phyloP scores from a whole-genome alignment of 768 basidiomycete species.

The Kwoniella heveanensis region DNA sequence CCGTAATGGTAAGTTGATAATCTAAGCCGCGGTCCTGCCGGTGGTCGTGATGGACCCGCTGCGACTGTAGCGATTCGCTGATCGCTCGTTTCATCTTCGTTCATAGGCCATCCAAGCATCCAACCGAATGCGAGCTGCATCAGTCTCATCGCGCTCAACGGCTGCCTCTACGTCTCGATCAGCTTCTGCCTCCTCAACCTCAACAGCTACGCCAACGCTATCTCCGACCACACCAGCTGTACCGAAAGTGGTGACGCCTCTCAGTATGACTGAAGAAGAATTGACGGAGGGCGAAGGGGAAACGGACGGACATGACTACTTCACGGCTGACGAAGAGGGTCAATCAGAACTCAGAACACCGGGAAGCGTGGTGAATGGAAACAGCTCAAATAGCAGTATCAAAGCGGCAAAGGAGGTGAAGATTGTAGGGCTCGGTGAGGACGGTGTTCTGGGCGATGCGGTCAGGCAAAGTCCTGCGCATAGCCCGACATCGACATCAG shows the following conservation, averaged over 20 bases:
- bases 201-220: not conserved
- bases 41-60: no score
- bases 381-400: not conserved
- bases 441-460: not conserved
- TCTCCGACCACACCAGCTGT: constrained; percentile 8
- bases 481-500: not conserved
- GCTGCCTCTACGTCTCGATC: not conserved
- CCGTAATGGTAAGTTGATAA: constrained; percentile 16
- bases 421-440: not conserved
- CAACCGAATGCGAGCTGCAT: constrained; percentile 38
- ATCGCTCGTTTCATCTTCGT: no score
- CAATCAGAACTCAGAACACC: constrained; percentile 13
- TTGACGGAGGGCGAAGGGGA: constrained; percentile 16
- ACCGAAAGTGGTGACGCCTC: constrained; percentile 28
- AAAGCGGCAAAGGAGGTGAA: not conserved
- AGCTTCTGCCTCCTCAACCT: not conserved
- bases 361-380: not conserved
- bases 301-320: constrained; percentile 13
- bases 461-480: not conserved
- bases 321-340: constrained; percentile 35
- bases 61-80: no score
- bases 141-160: constrained; percentile 24
- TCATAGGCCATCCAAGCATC: constrained; percentile 42
- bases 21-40: no score
- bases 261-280: constrained; percentile 42